Evolutionary conservation across 805 yeast species (phyloP).

Genomic region (Candida quercuum): DNA sequence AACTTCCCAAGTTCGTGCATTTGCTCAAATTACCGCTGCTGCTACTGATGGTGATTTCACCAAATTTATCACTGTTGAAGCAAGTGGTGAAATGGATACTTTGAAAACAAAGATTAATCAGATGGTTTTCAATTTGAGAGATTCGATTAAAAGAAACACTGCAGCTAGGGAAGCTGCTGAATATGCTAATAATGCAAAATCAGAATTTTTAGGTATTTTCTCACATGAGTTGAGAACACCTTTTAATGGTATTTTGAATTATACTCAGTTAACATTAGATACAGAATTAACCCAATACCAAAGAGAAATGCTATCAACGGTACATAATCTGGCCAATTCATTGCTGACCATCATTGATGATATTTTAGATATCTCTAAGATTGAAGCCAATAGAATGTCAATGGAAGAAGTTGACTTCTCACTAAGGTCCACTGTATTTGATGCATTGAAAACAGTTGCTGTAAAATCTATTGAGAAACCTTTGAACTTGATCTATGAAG

Average conservation of each 20-base stretch:
- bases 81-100: slow-evolving; percentile 79
- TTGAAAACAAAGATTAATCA: slow-evolving; percentile 56
- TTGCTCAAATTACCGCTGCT: slow-evolving; percentile 90
- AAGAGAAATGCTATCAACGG: slow-evolving; percentile 86
- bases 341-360: slow-evolving; percentile 84
- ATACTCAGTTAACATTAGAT: slow-evolving; percentile 85
- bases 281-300: slow-evolving; percentile 89
- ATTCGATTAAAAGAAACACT: slow-evolving; percentile 84
- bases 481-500: slow-evolving; percentile 70
- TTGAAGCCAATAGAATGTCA: slow-evolving; percentile 91
- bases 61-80: slow-evolving; percentile 84
- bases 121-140: slow-evolving; percentile 83
- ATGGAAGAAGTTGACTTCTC: slow-evolving; percentile 87
- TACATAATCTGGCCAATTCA: slow-evolving; percentile 82
- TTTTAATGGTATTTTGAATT: slow-evolving; percentile 88
- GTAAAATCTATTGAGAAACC: slow-evolving; percentile 88
- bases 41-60: slow-evolving; percentile 94
- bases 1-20: slow-evolving; percentile 88
- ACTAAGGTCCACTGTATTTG: slow-evolving; percentile 81
- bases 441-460: slow-evolving; percentile 83
- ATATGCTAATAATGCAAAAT: slow-evolving; percentile 81
- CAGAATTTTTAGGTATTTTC: slow-evolving; percentile 86
- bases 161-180: slow-evolving; percentile 95
- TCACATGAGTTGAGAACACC: slow-evolving; percentile 89
- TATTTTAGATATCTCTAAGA: slow-evolving; percentile 86